Evolutionary conservation across 2,329 filamentous ascomycete species (phyloP).

Genomic region (Pestalotiopsis sp.): DNA sequence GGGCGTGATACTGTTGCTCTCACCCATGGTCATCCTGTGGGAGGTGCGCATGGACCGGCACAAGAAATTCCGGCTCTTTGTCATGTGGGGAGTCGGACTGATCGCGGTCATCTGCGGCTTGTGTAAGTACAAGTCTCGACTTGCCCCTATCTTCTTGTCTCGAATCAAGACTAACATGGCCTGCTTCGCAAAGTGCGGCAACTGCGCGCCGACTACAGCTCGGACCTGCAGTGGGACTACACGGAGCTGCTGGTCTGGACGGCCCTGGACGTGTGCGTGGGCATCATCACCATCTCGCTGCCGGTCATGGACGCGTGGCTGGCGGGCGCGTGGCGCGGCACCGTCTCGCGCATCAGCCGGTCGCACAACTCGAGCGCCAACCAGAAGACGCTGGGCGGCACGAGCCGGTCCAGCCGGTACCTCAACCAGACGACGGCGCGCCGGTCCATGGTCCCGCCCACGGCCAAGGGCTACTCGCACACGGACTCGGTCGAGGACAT

Average conservation of each 20-base stretch:
- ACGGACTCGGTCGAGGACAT: conserved; percentile 16
- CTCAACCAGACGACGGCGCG: conserved; percentile 4
- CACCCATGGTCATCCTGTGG: conserved; percentile 38
- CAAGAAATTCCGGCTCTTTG: conserved; percentile 33
- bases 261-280: conserved; percentile 34
- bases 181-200: conserved; percentile 24
- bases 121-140: background rate
- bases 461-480: conserved; percentile 4
- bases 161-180: background rate
- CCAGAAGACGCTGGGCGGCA: background rate
- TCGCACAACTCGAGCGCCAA: conserved; percentile 1
- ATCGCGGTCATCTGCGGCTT: conserved; percentile 33
- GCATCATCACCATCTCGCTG: conserved; percentile 34
- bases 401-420: conserved; percentile 3
- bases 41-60: conserved; percentile 31
- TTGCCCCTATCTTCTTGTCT: background rate
- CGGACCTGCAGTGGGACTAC: conserved; percentile 29
- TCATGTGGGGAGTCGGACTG: conserved; percentile 34
- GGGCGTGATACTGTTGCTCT: conserved; percentile 34
- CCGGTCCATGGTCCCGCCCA: background rate
- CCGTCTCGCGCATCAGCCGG: conserved; percentile 15
- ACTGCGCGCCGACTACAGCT: conserved; percentile 21
- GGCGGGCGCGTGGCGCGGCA: conserved; percentile 21
- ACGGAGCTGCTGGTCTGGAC: conserved; percentile 32
- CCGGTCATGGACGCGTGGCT: conserved; percentile 34